phyloP scores from a whole-genome alignment of 1,284 basidiomycete genomes.

The Xerocomus minutiporus region DNA sequence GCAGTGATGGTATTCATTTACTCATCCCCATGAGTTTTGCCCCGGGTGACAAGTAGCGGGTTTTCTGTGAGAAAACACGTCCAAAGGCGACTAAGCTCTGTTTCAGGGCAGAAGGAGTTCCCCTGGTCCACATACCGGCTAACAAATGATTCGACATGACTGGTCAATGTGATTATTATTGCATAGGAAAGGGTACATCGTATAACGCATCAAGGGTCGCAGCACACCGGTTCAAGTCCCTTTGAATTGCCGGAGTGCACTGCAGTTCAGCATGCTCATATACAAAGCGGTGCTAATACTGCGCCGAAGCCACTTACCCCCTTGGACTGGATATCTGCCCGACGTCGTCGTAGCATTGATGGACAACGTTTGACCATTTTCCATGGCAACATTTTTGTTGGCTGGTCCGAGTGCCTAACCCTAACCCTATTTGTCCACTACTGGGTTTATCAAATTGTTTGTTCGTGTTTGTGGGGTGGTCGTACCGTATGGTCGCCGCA shows the following conservation, averaged over 20 bases:
- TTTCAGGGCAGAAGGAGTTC: background rate
- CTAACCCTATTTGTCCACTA: slow-evolving; percentile 14
- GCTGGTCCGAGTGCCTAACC: slow-evolving; percentile 10
- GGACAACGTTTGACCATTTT: background rate
- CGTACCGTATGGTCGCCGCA: slow-evolving; percentile 21
- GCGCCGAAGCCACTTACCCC: background rate
- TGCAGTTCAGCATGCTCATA: background rate
- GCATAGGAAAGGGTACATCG: background rate
- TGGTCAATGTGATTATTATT: background rate
- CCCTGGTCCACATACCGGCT: slow-evolving; percentile 7
- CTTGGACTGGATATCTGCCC: background rate
- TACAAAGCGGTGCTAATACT: background rate
- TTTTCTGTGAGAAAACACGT: too few relatives aligned
- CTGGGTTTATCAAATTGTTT: slow-evolving; percentile 17
- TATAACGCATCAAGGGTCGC: slow-evolving; percentile 11
- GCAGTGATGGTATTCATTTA: too few relatives aligned
- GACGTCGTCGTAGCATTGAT: background rate
- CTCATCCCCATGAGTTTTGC: too few relatives aligned
- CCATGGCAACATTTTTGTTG: slow-evolving; percentile 15
- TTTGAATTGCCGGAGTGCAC: background rate
- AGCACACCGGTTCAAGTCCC: background rate
- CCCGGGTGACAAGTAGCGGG: too few relatives aligned
- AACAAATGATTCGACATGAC: slow-evolving; percentile 9
- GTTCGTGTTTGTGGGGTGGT: slow-evolving; percentile 25
- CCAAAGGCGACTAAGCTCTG: too few relatives aligned